phyloP scores from a whole-genome alignment of 345 rosid genomes.

The Stellera chamaejasme region DNA sequence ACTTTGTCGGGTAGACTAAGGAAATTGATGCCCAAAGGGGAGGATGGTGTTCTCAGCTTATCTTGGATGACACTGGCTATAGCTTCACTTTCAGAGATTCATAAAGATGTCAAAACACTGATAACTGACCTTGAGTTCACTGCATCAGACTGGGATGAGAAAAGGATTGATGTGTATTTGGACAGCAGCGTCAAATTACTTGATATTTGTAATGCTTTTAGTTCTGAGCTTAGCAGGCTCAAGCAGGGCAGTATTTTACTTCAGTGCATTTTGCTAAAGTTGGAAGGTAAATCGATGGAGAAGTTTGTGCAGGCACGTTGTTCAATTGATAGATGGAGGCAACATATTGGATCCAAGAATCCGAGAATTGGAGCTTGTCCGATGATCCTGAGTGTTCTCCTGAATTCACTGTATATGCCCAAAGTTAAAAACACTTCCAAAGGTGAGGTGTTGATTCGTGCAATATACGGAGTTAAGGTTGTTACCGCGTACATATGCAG shows the following conservation, averaged over 20 bases:
- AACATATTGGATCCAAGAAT: conserved; percentile 20
- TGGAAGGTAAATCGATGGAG: conserved; percentile 17
- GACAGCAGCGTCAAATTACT: conserved; percentile 27
- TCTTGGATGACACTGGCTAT: conserved; percentile 29
- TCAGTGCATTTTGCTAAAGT: conserved; percentile 22
- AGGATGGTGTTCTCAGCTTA: conserved; percentile 16
- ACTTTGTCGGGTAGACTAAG: conserved; percentile 17
- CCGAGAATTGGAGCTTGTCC: conserved; percentile 19
- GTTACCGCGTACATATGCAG: conserved; percentile 22
- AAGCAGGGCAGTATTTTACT: conserved; percentile 28
- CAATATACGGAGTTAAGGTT: conserved; percentile 27
- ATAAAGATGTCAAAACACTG: conserved; percentile 20
- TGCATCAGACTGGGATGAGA: conserved; percentile 26
- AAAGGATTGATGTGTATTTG: conserved; percentile 26
- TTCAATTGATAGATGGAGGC: conserved; percentile 21
- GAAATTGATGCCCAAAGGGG: conserved; percentile 20
- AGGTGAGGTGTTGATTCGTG: conserved; percentile 28
- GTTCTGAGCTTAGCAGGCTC: conserved; percentile 23
- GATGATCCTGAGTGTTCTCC: conserved; percentile 19
- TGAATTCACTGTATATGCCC: conserved; percentile 23
- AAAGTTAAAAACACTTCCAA: conserved; percentile 28
- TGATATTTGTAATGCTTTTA: conserved; percentile 27
- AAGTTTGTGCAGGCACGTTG: conserved; percentile 19
- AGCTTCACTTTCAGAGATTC: conserved; percentile 23
- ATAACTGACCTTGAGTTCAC: conserved; percentile 24